Evolutionary conservation across 2,329 filamentous ascomycete genomes (phyloP).

Genomic region (Thielaviopsis populi): DNA sequence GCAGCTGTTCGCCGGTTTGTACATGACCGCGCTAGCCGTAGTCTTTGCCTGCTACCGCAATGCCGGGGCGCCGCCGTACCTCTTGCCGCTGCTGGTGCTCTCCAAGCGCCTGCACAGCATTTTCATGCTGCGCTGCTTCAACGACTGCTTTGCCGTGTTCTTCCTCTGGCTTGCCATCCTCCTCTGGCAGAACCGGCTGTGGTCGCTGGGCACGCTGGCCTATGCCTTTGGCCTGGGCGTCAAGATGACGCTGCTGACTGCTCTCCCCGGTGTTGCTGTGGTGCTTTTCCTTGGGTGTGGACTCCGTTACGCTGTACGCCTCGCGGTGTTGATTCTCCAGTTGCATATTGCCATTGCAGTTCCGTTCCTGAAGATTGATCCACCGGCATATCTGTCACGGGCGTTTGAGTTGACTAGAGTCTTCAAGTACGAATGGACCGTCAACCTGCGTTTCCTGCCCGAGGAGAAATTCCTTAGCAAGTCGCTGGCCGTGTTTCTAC

Average conservation of each 20-base stretch:
- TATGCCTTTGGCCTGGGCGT: slow-evolving; percentile 74
- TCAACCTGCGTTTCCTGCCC: slow-evolving; percentile 94
- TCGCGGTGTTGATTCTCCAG: slow-evolving; percentile 58
- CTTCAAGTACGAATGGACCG: slow-evolving; percentile 96
- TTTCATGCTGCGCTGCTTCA: slow-evolving; percentile 85
- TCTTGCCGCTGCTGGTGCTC: slow-evolving; percentile 70
- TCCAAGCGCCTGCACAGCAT: slow-evolving; percentile 91
- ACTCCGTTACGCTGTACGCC: slow-evolving; percentile 50
- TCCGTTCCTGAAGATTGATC: slow-evolving; percentile 55
- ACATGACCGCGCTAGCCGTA: slow-evolving; percentile 57
- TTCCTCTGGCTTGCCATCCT: slow-evolving; percentile 74
- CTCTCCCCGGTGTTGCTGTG: slow-evolving; percentile 64
- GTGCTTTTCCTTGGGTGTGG: slow-evolving; percentile 63
- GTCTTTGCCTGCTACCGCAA: slow-evolving; percentile 71
- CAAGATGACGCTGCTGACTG: slow-evolving; percentile 84
- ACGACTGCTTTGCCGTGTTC: slow-evolving; percentile 78
- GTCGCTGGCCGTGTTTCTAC: slow-evolving; percentile 50
- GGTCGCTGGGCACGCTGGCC: slow-evolving; percentile 55
- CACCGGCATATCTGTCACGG: slow-evolving; percentile 57
- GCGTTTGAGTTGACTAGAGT: slow-evolving; percentile 84
- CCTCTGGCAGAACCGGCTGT: slow-evolving; percentile 57
- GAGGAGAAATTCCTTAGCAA: slow-evolving; percentile 62
- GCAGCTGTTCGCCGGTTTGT: slow-evolving; percentile 64
- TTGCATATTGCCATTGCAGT: slow-evolving; percentile 53
- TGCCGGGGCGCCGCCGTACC: slow-evolving; percentile 69